Base-by-base conservation (phyloP, 2,329 filamentous ascomycete species). In the Colletotrichum sansevieriae region DNA sequence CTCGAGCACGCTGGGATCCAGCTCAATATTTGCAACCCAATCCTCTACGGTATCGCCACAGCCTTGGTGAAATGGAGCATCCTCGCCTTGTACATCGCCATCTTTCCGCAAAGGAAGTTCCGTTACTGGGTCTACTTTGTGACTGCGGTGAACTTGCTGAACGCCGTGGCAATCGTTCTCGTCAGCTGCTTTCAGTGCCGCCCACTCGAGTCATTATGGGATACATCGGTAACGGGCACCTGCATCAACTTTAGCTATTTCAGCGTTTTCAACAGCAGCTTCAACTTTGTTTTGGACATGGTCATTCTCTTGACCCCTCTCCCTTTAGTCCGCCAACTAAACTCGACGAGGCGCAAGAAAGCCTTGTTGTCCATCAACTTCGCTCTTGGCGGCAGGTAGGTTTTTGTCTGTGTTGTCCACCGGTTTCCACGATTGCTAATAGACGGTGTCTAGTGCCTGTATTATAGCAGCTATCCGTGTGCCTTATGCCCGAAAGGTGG, bases 191-290 rank as follows among this genome's bases (percentile, higher is more conserved):
- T 63, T 5, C 60, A 63, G n/a, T 63, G 60, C 49, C 51, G 60
- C 1, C 60, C 60, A 2, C 60, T 63, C 39, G 49, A 63, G 39
- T n/a, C 49, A 13, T 12, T 63, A 13, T 63, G 60, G 60, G 20
- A 63, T 13, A 6, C 39, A 4, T 7, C 13, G 22, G 29, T 56
- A 22, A 13, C 25, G 3, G 60, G 60, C 39, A 47, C 18, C 11
- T 63, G 60, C n/a, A 63, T 63, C 41, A 63, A 63, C 39, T 63
- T 63, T 12, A 63, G 60, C n/a, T 39, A 63, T 39, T 63, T 63
- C 41, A 63, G 60, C 39, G 49, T 63, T 39, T 63, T 63, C 49
- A 63, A 63, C 51, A 63, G 60, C 41, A 47, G 22, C 51, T 63
- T 63, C 60, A 63, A 63, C 39, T 63, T 63, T 49, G n/a, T 56